Conservation (phyloP, 257 asterid genomes). For the Gentiana straminea region DNA sequence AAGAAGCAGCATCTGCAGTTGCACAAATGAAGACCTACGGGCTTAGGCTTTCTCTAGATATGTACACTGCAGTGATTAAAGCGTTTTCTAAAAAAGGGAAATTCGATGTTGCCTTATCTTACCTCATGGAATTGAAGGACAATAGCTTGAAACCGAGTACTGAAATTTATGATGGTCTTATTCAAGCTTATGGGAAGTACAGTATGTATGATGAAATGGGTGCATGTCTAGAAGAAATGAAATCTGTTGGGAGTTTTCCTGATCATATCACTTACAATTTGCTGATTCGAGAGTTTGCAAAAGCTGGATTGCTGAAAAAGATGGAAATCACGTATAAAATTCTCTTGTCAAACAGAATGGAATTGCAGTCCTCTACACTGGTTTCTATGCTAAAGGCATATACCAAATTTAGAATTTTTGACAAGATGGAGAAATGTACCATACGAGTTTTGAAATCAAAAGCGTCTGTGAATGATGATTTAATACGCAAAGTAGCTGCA, state of each 20-base stretch:
- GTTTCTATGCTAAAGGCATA: conserved; percentile 22
- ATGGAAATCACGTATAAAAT: conserved; percentile 21
- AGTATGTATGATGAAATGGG: conserved; percentile 23
- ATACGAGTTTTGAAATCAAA: conserved; percentile 11
- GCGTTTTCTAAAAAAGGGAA: conserved; percentile 13
- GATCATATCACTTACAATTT: conserved; percentile 23
- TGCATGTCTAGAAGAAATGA: conserved; percentile 18
- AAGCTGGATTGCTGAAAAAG: conserved; percentile 22
- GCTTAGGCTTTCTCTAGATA: conserved; percentile 8
- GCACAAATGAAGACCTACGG: conserved; percentile 16
- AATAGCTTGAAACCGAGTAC: conserved; percentile 14
- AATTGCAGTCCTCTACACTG: conserved; percentile 18
- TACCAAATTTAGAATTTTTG: conserved; percentile 18
- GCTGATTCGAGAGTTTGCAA: conserved; percentile 18
- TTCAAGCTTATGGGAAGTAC: conserved; percentile 20
- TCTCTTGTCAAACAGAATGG: conserved; percentile 12
- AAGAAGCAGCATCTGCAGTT: conserved; percentile 11
- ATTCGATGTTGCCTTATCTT: conserved; percentile 13
- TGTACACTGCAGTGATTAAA: conserved; percentile 11
- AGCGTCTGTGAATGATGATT: conserved; percentile 13
- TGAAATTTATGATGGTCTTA: conserved; percentile 21
- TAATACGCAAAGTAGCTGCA: conserved; percentile 19
- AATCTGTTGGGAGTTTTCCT: conserved; percentile 16
- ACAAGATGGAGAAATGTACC: conserved; percentile 21
- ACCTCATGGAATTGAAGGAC: conserved; percentile 20